A percentile compares a stretch with the other conserved stretches of the same genome.
Conservation (phyloP, 2,329 filamentous ascomycete genomes). For the Chalara sp. region DNA sequence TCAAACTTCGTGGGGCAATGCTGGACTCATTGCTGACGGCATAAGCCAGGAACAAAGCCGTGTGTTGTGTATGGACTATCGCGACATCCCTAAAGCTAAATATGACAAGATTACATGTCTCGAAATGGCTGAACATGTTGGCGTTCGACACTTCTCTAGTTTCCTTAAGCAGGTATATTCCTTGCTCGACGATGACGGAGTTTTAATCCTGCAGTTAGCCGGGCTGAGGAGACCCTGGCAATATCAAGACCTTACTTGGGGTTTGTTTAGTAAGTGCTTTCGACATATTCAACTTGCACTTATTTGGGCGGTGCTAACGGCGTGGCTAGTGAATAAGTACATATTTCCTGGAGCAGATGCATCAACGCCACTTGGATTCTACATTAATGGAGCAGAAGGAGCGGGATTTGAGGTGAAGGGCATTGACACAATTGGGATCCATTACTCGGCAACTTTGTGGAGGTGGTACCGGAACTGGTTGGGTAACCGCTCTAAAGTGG, state of each 20-base stretch:
- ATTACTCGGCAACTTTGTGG: conserved; percentile 66
- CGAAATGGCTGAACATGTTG: conserved; percentile 70
- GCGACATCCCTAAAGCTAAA: conserved; percentile 52
- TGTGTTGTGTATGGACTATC: conserved; percentile 66
- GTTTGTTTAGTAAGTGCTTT: conserved; percentile 43
- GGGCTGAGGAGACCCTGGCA: conserved; percentile 66
- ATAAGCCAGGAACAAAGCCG: conserved; percentile 56
- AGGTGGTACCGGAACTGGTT: conserved; percentile 71
- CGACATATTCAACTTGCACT: no score
- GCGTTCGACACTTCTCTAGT: conserved; percentile 56
- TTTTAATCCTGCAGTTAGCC: conserved; percentile 66
- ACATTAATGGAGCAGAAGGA: conserved; percentile 58
- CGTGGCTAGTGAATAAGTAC: conserved; percentile 59
- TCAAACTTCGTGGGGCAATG: conserved; percentile 67
- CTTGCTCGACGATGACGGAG: conserved; percentile 66
- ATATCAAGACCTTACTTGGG: conserved; percentile 68
- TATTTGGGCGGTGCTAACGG: no score
- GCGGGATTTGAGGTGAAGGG: conserved; percentile 64
- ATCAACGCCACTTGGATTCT: conserved; percentile 61
- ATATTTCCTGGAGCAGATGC: conserved; percentile 68
- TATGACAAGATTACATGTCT: conserved; percentile 68
- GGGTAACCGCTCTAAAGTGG: conserved; percentile 61
- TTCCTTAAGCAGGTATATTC: conserved; percentile 61
- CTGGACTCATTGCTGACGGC: conserved; percentile 51
- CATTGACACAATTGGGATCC: conserved; percentile 25